Conservation (phyloP, 257 asterid species). For the Anisodus tanguticus region DNA sequence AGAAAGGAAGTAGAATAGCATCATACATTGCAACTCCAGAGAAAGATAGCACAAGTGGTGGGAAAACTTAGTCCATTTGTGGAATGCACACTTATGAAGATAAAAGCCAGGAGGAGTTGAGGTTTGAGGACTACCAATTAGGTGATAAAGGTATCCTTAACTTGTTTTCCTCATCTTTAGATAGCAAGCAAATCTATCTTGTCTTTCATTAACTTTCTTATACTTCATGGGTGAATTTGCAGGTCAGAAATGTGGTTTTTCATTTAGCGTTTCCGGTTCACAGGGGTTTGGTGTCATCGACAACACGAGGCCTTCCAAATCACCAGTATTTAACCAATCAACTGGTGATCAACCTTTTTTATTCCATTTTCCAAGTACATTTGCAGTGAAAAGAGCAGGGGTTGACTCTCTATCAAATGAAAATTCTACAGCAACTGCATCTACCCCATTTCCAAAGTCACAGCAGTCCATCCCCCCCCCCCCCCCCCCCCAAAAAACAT, state of each 20-base stretch:
- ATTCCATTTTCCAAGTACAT: background rate
- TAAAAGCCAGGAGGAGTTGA: conserved; percentile 84
- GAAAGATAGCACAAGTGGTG: conserved; percentile 49
- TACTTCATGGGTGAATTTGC: conserved; percentile 19
- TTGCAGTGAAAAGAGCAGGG: background rate
- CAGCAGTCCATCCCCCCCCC: background rate
- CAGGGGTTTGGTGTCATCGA: conserved; percentile 4
- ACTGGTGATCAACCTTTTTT: conserved; percentile 10
- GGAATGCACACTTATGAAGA: conserved; percentile 67
- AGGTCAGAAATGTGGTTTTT: conserved; percentile 11
- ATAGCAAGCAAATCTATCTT: background rate
- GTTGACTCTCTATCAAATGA: conserved; percentile 6
- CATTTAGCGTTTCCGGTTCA: background rate
- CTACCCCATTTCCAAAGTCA: background rate
- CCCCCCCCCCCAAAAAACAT: background rate
- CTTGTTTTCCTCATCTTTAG: background rate
- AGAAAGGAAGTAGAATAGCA: conserved; percentile 59
- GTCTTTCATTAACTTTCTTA: background rate
- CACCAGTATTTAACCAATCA: conserved; percentile 11
- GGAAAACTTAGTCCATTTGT: conserved; percentile 66
- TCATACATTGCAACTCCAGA: conserved; percentile 63
- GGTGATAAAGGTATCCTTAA: conserved; percentile 62
- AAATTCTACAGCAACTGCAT: background rate
- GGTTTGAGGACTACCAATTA: conserved; percentile 76
- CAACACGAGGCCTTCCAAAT: background rate